Base-by-base conservation (phyloP, 2,329 filamentous ascomycete genomes). In the Talaromyces sp. region DNA sequence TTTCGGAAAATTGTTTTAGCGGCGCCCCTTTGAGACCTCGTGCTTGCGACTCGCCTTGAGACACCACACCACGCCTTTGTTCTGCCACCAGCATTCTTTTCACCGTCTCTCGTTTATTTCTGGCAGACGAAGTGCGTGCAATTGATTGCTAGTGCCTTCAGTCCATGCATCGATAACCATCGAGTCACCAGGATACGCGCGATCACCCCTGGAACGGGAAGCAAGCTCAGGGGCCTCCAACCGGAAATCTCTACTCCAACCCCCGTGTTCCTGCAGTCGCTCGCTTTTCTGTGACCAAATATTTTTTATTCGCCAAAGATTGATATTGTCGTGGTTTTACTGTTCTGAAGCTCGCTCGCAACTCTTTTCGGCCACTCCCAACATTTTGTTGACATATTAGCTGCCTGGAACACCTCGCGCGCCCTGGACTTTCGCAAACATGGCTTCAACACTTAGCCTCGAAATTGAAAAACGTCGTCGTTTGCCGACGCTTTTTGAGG, bases 401-500 rank as follows among this genome's bases (percentile, higher is more conserved):
- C 53, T 55, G 53, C 28, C 1, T 44, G 2, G 15, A 56, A 42
- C 15, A 27, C 36, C 36, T 19, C 25, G 25, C 33, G 55, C 19
- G 13, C 19, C 55, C 25, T 56, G n/a, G 19, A 8, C 11, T 55
- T 17, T 39, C 8, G 53, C 19, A 27, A 56, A 22, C 42, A 63
- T 61, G 58, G 53, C 60, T 10, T 62, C 62, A 3, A 57, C 55
- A 49, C 61, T 60, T 10, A 62, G 57, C 10, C 19, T 61, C 15
- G 61, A 62, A 49, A 60, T 63, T 22, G 60, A 62, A 13, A 60
- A 63, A 69, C 88, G 95, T 71, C 96, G 96, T 74, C 86, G 95
- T 66, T 85, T 99, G 62, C 95, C 95, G 54, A 97, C 92, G 1
- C 85, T 99, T 57, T 97, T 96, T 73, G 96, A 99, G 78, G 95